Base-by-base conservation (phyloP, 2,329 filamentous ascomycete genomes). In the Fusarium solani-melongenae region DNA sequence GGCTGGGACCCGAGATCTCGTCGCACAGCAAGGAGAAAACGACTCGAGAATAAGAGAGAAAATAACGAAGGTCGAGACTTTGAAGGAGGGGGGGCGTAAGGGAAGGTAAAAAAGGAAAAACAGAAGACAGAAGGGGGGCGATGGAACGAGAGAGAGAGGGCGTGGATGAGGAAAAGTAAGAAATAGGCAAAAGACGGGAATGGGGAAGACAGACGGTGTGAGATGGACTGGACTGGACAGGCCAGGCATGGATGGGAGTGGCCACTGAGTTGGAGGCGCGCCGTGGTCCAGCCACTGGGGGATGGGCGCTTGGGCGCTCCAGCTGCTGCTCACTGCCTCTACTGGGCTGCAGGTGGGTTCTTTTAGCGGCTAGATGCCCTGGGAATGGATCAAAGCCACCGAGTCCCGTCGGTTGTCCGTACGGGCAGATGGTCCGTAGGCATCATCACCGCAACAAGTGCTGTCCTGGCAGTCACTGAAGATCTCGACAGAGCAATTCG, bases 21-120 rank as follows among this genome's bases (percentile, higher is more conserved):
- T 78, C 73, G 76, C 76, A 38, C 75, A 77, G 76, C 73, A 76
- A 77, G 64, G 75, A 78, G 75, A 75, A 64, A 38, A 63, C 55
- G 31, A 55, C 56, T 57, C 57, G 59, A 62, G 46, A 22, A 57
- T 38, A 53, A 60, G 29, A 64, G 63, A 51, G 17, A 38, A 46
- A 74, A 73, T 22, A 46, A 39, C 51, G 38, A 64, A 33, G 31
- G 44, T 33, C 31, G 36, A 51, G 56, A 38, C 46, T 49, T 56
- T 51, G 46, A 51, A n/a, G 27, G 27, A 31, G 46, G 46, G 34
- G 34, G 33, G 55, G 55, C 55, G 55, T 58, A 58, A 34, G 31
- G 29, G 29, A 56, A 53, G 56, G 36, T 49, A 61, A 56, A 65
- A 67, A 55, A 27, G 56, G 64, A 72, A 66, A 66, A 41, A 59